These are phyloP conservation scores for Infundibulicybe gibba DNA, from an alignment of 768 basidiomycete species.

Conservation along the genomic window DNA sequence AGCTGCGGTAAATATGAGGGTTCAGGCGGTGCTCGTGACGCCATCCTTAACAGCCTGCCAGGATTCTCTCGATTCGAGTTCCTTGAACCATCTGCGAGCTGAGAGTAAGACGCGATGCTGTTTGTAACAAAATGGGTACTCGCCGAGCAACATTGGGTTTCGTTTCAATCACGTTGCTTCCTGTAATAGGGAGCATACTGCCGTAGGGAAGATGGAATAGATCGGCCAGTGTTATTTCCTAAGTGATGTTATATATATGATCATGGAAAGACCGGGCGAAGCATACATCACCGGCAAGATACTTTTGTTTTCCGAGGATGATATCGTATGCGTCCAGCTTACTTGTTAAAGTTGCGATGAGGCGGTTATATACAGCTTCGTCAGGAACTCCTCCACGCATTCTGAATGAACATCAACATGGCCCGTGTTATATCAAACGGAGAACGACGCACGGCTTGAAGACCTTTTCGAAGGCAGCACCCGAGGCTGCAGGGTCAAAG, in stretches of 20 bases:
- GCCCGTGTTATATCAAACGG: background rate
- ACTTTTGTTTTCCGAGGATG: slow-evolving; percentile 37
- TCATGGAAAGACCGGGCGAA: background rate
- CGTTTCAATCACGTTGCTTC: slow-evolving; percentile 21
- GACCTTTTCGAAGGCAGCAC: slow-evolving; percentile 39
- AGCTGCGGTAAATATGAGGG: too few species aligned
- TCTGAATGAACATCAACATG: background rate
- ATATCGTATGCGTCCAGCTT: slow-evolving; percentile 38
- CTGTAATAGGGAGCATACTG: slow-evolving; percentile 13
- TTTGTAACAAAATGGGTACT: background rate
- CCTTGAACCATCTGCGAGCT: slow-evolving; percentile 47
- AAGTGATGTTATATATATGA: background rate
- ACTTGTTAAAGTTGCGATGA: slow-evolving; percentile 15
- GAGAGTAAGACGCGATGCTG: background rate
- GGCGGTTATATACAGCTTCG: slow-evolving; percentile 13
- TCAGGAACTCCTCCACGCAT: slow-evolving; percentile 1
- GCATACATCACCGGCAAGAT: slow-evolving; percentile 41
- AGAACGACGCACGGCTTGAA: slow-evolving; percentile 34
- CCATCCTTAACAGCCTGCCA: slow-evolving; percentile 44
- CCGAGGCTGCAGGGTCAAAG: slow-evolving; percentile 34
- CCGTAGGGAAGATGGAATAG: slow-evolving; percentile 40
- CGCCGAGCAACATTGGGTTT: slow-evolving; percentile 42
- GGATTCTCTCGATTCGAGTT: slow-evolving; percentile 36
- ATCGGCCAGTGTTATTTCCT: slow-evolving; percentile 44
- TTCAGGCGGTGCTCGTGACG: slow-evolving; percentile 5